Evolutionary conservation across 2,329 filamentous ascomycete species (phyloP).

Genomic region (Chaetomium olivaceum): DNA sequence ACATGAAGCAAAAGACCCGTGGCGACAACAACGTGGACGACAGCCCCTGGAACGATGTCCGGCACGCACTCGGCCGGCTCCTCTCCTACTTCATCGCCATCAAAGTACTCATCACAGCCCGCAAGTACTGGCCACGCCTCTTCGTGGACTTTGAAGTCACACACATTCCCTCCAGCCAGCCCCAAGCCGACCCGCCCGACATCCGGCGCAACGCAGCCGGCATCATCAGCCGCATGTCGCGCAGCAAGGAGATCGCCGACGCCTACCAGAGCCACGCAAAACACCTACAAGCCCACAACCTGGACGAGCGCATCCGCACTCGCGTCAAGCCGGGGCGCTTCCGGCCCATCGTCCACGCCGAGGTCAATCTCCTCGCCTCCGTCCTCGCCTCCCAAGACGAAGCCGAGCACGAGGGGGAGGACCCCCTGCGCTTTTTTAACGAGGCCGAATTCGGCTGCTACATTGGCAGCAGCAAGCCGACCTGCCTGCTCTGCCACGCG

Average conservation of each 20-base stretch:
- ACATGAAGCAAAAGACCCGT: slow-evolving; percentile 26
- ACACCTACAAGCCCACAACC: slow-evolving; percentile 4
- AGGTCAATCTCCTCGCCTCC: slow-evolving; percentile 37
- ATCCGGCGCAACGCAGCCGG: slow-evolving; percentile 22
- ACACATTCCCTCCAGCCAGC: slow-evolving; percentile 34
- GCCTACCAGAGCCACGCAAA: slow-evolving; percentile 6
- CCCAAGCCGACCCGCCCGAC: background rate
- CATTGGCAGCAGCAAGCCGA: slow-evolving; percentile 46
- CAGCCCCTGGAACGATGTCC: slow-evolving; percentile 34
- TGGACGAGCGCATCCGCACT: slow-evolving; percentile 16
- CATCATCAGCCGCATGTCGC: slow-evolving; percentile 27
- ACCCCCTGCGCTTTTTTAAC: slow-evolving; percentile 35
- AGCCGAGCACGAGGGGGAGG: background rate
- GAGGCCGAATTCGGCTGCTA: slow-evolving; percentile 36
- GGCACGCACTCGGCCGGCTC: slow-evolving; percentile 35
- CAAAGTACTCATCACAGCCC: slow-evolving; percentile 30
- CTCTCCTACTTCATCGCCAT: slow-evolving; percentile 35
- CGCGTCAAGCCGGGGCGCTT: slow-evolving; percentile 19
- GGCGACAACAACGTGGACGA: slow-evolving; percentile 1
- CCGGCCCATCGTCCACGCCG: slow-evolving; percentile 41
- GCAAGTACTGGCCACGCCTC: slow-evolving; percentile 35
- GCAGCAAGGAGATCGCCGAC: background rate
- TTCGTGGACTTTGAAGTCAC: slow-evolving; percentile 38
- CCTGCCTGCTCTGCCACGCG: slow-evolving; percentile 42
- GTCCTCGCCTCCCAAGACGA: slow-evolving; percentile 27